Evolutionary conservation across 2,329 filamentous ascomycete species (phyloP), one percentile per base, ranked within the genome.

Genomic region (Sphaerulina musiva): DNA sequence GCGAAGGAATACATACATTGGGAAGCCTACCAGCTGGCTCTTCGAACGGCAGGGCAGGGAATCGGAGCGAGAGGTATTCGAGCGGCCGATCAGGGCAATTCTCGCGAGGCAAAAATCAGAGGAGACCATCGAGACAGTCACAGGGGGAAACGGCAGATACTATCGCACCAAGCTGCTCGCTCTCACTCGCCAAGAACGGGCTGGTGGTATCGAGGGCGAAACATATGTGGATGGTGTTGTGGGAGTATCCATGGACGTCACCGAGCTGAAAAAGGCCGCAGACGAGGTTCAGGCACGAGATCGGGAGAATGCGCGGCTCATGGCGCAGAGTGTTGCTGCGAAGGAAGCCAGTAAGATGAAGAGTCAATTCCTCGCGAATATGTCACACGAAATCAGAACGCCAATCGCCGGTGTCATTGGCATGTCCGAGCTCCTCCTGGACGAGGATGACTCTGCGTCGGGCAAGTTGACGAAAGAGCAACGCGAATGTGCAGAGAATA

Each of bases 301-400:
- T 42, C 57, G 60, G 6, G 85, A 88, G 62, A 91, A 89, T 63
- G 76, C 80, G 11, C 80, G 81, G 55, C 76, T 89, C 1, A 73
- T 89, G 56, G 86, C 86, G 4, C 89, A 89, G 59, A 86, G 88
- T 64, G 81, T 82, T 6, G 86, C 87, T 12, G 87, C 87, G 1
- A 90, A 88, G 66, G 87, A 91, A 69, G 87, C 87, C 2, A 89
- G 84, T 64, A 79, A 86, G 52, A 78, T 92, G 66, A 93, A 92
- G 73, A 87, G 83, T 61, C 86, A 88, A 60, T 91, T 91, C 62
- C 72, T 89, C 5, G 86, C 86, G 11, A 89, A 89, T 71, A 71
- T 70, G 68, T 65, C 60, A 10, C 69, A 71, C 59, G 69, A 71
- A 57, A 70, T 71, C 20, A 61, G 69, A 3, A 70, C 69, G 0